These are phyloP conservation scores for Trypanosoma rangeli DNA, from an alignment of 208 protist genomes.

Conservation along the genomic window DNA sequence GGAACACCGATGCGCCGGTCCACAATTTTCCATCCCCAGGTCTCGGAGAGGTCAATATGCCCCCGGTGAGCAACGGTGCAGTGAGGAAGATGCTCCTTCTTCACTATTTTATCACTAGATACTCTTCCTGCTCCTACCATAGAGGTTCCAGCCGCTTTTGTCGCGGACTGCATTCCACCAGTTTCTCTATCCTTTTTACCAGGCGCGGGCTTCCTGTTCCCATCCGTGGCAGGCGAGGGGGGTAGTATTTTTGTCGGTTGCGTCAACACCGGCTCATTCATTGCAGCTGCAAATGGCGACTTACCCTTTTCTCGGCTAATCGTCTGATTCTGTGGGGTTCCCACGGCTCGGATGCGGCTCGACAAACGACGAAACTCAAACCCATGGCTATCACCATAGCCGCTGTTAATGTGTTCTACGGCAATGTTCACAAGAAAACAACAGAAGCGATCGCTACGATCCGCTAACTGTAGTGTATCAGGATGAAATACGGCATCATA, in stretches of 20 bases:
- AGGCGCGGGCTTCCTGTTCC: not conserved
- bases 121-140: slow-evolving; percentile 1
- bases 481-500: slow-evolving; percentile 91
- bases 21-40: slow-evolving; percentile 76
- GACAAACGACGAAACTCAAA: slow-evolving; percentile 73
- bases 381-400: slow-evolving; percentile 76
- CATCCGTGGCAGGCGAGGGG: not conserved
- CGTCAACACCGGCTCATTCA: slow-evolving; percentile 45
- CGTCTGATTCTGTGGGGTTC: slow-evolving; percentile 83
- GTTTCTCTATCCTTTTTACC: not conserved
- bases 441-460: slow-evolving; percentile 78
- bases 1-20: slow-evolving; percentile 80
- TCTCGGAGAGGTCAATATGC: slow-evolving; percentile 69
- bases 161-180: not conserved
- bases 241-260: slow-evolving; percentile 46
- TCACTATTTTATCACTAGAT: slow-evolving; percentile 5
- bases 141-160: not conserved
- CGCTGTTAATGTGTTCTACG: slow-evolving; percentile 90
- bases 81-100: slow-evolving; percentile 40
- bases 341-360: slow-evolving; percentile 51
- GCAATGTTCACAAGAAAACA: slow-evolving; percentile 92
- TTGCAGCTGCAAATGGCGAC: slow-evolving; percentile 53
- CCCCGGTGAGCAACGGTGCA: slow-evolving; percentile 78
- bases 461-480: slow-evolving; percentile 60
- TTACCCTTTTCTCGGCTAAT: slow-evolving; percentile 46